These are phyloP conservation scores for Trifolium repens DNA, from an alignment of 306 rosid species.

Conservation along the genomic window DNA sequence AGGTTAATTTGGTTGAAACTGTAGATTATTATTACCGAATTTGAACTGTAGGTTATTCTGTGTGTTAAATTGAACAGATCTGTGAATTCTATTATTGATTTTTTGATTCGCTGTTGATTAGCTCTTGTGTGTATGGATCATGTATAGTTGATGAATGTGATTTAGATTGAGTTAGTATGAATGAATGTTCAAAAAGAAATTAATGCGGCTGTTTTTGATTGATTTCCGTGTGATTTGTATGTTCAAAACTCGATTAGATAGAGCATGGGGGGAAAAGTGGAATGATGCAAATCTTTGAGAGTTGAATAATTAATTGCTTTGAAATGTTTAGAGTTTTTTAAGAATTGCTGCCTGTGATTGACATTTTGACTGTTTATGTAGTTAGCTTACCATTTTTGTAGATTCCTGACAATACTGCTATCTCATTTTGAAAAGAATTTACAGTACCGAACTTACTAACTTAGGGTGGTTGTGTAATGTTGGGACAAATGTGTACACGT, in stretches of 20 bases:
- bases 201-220: slow-evolving; percentile 15
- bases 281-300: slow-evolving; percentile 36
- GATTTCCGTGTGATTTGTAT: background rate
- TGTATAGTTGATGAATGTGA: slow-evolving; percentile 3
- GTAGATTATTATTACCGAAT: slow-evolving; percentile 19
- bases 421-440: slow-evolving; percentile 33
- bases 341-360: background rate
- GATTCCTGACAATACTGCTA: slow-evolving; percentile 11
- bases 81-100: background rate
- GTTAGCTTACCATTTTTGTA: slow-evolving; percentile 33
- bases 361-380: background rate
- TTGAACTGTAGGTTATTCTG: slow-evolving; percentile 9
- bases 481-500: background rate
- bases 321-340: slow-evolving; percentile 26
- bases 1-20: slow-evolving; percentile 5
- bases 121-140: background rate
- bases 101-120: background rate
- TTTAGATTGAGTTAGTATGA: slow-evolving; percentile 35
- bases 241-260: slow-evolving; percentile 10
- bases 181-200: slow-evolving; percentile 24
- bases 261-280: background rate
- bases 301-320: background rate
- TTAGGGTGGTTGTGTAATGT: background rate
- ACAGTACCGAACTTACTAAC: slow-evolving; percentile 8
- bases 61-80: slow-evolving; percentile 38